Percentiles rank a stretch among this genome's conserved stretches.
Conservation (phyloP, 2,329 filamentous ascomycete genomes). For the Penicillium crustosum region DNA sequence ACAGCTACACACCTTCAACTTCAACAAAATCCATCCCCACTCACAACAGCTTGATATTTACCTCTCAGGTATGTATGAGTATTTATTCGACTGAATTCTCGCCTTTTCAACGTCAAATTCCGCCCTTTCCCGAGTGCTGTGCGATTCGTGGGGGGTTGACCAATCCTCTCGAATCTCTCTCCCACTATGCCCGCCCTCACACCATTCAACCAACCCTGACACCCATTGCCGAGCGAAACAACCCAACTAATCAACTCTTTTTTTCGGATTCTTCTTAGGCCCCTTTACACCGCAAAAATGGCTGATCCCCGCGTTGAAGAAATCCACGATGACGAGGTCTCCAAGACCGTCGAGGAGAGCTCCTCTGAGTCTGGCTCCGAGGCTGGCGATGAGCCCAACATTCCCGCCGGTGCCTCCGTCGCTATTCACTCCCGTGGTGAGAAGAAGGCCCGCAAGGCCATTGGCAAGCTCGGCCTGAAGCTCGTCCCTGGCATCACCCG, state of each 20-base stretch:
- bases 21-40: constrained; percentile 40
- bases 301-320: constrained; percentile 98
- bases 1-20: constrained; percentile 41
- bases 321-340: constrained; percentile 81
- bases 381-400: constrained; percentile 58
- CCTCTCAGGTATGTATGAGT: constrained; percentile 36
- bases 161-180: constrained; percentile 5
- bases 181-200: constrained; percentile 23
- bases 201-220: constrained; percentile 10
- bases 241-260: constrained; percentile 5
- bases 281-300: constrained; percentile 57
- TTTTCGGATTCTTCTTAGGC: background rate
- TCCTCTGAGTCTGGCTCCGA: constrained; percentile 52
- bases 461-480: constrained; percentile 96
- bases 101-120: constrained; percentile 22
- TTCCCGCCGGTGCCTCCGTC: constrained; percentile 81
- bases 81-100: constrained; percentile 20
- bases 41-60: constrained; percentile 37
- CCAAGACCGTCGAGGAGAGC: constrained; percentile 75
- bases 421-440: constrained; percentile 98
- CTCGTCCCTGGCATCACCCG: constrained; percentile 96
- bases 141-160: constrained; percentile 24
- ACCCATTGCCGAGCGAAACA: constrained; percentile 3
- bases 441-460: constrained; percentile 99
- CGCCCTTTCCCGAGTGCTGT: constrained; percentile 28